These are phyloP conservation scores for Xylaria longipes DNA, from an alignment of 495 filamentous ascomycete species.

Conservation along the genomic window DNA sequence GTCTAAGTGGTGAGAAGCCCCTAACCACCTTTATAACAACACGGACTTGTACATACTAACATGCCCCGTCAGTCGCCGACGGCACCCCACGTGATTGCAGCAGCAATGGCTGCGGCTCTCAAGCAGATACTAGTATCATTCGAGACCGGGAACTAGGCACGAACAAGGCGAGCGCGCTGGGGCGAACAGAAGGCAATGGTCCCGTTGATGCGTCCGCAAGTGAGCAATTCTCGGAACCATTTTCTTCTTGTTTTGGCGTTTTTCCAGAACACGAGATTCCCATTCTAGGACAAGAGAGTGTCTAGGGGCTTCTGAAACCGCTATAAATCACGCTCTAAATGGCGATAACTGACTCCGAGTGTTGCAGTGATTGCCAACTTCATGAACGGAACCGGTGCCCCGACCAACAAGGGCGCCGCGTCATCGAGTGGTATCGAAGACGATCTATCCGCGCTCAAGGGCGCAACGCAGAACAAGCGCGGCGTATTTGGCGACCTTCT, in stretches of 20 bases:
- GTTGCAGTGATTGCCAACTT: constrained; percentile 47
- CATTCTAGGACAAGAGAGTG: too few species aligned
- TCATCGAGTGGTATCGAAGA: constrained; percentile 45
- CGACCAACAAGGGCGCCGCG: constrained; percentile 44
- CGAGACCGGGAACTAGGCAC: constrained; percentile 53
- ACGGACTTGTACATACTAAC: constrained; percentile 10
- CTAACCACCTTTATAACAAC: background rate
- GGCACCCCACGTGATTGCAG: constrained; percentile 65
- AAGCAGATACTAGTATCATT: constrained; percentile 62
- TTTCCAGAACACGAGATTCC: too few species aligned
- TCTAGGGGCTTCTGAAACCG: too few species aligned
- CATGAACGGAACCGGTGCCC: constrained; percentile 44
- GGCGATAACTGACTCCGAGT: too few species aligned
- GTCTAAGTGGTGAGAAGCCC: constrained; percentile 49
- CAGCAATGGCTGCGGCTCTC: constrained; percentile 56
- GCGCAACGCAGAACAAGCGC: constrained; percentile 20
- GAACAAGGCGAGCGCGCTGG: constrained; percentile 57
- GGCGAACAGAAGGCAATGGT: constrained; percentile 62
- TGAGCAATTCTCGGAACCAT: too few species aligned
- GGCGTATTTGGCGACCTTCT: constrained; percentile 29
- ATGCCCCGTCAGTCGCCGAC: constrained; percentile 50
- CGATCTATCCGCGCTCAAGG: constrained; percentile 31
- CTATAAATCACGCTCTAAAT: too few species aligned
- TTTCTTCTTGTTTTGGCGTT: too few species aligned
- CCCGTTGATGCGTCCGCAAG: constrained; percentile 58